Conservation (phyloP, 805 yeast genomes). For the Candida peoriensis region DNA sequence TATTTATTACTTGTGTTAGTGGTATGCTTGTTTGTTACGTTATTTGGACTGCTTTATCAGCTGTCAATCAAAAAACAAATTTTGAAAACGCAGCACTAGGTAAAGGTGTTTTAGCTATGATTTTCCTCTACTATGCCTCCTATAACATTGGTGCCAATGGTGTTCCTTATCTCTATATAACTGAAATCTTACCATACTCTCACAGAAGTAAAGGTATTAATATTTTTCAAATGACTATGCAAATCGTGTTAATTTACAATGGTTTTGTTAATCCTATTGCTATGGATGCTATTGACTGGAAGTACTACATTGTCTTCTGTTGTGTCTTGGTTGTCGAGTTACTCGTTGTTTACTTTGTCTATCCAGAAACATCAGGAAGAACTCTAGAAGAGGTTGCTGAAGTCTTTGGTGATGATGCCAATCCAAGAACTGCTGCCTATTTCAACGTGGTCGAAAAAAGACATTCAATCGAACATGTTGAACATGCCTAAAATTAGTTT, state of each 20-base stretch:
- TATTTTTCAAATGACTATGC: slow-evolving; percentile 14
- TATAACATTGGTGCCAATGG: slow-evolving; percentile 41
- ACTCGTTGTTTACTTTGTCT: slow-evolving; percentile 25
- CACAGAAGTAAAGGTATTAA: slow-evolving; percentile 24
- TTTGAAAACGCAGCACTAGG: slow-evolving; percentile 34
- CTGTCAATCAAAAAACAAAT: slow-evolving; percentile 35
- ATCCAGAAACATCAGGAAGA: slow-evolving; percentile 35
- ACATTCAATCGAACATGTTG: slow-evolving; percentile 10
- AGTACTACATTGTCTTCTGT: slow-evolving; percentile 31
- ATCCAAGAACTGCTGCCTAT: slow-evolving; percentile 3
- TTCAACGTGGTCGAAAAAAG: slow-evolving; percentile 1
- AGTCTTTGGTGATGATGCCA: slow-evolving; percentile 25
- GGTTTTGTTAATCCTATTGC: slow-evolving; percentile 34
- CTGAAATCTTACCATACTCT: slow-evolving; percentile 34
- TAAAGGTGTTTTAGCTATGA: slow-evolving; percentile 45
- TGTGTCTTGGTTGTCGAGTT: slow-evolving; percentile 26
- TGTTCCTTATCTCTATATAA: slow-evolving; percentile 38
- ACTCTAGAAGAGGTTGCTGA: slow-evolving; percentile 35
- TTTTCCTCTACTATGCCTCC: slow-evolving; percentile 37
- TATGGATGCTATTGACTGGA: slow-evolving; percentile 32
- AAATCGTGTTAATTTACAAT: slow-evolving; percentile 23
- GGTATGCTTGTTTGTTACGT: slow-evolving; percentile 33
- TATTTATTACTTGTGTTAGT: slow-evolving; percentile 30
- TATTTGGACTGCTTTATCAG: slow-evolving; percentile 42
- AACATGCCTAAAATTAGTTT: too few species aligned